Conservation (phyloP, 768 basidiomycete genomes). For the Dentipellis sp. region DNA sequence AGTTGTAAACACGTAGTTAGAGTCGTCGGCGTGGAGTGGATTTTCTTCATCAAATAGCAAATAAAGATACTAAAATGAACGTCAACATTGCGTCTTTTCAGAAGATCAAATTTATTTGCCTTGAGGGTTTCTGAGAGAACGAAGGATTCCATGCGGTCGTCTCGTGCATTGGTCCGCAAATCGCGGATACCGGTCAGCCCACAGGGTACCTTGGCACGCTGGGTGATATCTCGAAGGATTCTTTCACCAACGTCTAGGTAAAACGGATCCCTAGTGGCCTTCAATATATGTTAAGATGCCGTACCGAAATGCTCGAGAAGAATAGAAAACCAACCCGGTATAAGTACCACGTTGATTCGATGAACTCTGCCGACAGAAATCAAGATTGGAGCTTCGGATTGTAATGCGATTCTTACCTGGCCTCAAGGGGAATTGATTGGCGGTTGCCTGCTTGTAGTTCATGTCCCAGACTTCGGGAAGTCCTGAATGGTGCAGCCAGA, state of each 20-base stretch:
- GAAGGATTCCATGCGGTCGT: conserved; percentile 97
- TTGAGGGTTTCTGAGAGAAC: conserved; percentile 90
- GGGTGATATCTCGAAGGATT: conserved; percentile 64
- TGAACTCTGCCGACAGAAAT: conserved; percentile 50
- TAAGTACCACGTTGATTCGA: conserved; percentile 95
- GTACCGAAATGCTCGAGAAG: background rate
- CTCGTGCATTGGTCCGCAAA: conserved; percentile 64
- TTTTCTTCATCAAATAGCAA: conserved; percentile 87
- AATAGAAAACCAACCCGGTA: conserved; percentile 54
- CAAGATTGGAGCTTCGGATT: background rate
- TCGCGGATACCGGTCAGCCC: conserved; percentile 80
- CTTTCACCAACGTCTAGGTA: conserved; percentile 90
- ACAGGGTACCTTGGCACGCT: conserved; percentile 74
- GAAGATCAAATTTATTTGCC: conserved; percentile 29
- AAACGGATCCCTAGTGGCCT: conserved; percentile 90
- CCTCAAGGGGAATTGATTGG: conserved; percentile 71
- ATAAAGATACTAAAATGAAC: conserved; percentile 69
- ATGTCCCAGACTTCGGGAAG: conserved; percentile 92
- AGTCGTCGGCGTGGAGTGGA: conserved; percentile 61
- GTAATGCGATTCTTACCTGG: conserved; percentile 33
- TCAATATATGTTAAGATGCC: conserved; percentile 7
- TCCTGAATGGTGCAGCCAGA: conserved; percentile 83
- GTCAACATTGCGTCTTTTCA: background rate
- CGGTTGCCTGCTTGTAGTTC: conserved; percentile 58
- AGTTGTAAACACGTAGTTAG: conserved; percentile 88